Base-by-base conservation (phyloP, 495 filamentous ascomycete species). In the Lasiosphaeria hispida region DNA sequence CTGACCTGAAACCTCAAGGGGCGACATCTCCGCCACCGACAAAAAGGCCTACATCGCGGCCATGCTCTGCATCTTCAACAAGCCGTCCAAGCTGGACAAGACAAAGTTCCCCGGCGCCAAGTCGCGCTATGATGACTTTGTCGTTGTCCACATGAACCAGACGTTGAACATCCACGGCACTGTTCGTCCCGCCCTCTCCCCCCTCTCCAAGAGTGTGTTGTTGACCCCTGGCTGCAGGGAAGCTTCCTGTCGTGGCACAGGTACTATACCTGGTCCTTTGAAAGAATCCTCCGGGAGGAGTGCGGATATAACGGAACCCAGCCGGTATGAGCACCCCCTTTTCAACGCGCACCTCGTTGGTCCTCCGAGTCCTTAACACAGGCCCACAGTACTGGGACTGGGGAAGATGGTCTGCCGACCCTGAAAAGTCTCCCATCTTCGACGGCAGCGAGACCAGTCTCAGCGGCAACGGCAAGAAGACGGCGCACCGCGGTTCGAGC, bases 171-270 rank as follows among this genome's bases (percentile, higher is more conserved):
- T 89, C 55, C 87, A 90, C 61, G 77, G 72, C 57, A 86, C 83
- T 9, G 77, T 70, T 55, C 4, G 39, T 59, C 45, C 30, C 5
- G 19, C 53, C 7, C 41, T 23, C 14, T 43, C 42, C n/a, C 7
- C 41, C 18, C 41, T 11, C 42, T 3, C 34, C 10, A 1, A 14
- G 3, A 7, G 34, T 35, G 39, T 30, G 34, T 10, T 14, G 6
- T 10, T 35, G 40, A 13, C 63, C 17, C 17, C 7, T 7, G 40
- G 6, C 33, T 23, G 18, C 72, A 67, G 76, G 86, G 84, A 3
- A 82, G 78, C 58, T 88, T 91, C 70, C 72, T 90, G 13, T 71
- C 83, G 13, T 91, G 87, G 85, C 88, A 91, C 67, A 77, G 88
- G 10, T 86, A 87, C 66, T 90, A 81, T 65, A 77, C 79, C 43